Conservation (phyloP, 2,329 filamentous ascomycete genomes). For the Exophiala viscosa region DNA sequence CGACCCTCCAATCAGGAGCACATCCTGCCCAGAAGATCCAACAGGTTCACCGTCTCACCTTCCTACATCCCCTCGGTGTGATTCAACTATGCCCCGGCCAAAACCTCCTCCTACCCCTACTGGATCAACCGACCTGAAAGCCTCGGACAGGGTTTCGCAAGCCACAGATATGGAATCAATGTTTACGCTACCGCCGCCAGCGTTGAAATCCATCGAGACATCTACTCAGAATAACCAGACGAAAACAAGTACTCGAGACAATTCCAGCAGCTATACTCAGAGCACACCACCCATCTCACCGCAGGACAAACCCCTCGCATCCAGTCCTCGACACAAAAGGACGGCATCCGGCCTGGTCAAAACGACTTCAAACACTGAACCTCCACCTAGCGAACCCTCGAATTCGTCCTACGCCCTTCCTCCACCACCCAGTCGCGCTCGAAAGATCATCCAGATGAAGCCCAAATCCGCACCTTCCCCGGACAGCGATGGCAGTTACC, state of each 20-base stretch:
- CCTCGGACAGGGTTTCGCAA: constrained; percentile 50
- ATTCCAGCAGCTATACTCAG: constrained; percentile 42
- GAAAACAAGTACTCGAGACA: constrained; percentile 43
- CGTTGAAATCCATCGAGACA: constrained; percentile 51
- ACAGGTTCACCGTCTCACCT: not conserved
- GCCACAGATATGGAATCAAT: constrained; percentile 54
- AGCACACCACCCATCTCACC: constrained; percentile 28
- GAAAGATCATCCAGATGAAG: constrained; percentile 99
- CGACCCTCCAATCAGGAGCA: no score
- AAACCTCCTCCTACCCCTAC: constrained; percentile 70
- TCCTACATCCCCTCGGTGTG: not conserved
- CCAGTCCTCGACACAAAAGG: constrained; percentile 24
- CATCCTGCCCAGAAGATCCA: no score
- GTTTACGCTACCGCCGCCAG: constrained; percentile 75
- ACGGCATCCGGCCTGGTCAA: constrained; percentile 25
- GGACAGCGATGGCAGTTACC: constrained; percentile 18
- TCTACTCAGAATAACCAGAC: constrained; percentile 43
- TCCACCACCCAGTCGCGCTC: constrained; percentile 82
- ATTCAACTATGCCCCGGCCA: constrained; percentile 58
- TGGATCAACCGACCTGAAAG: constrained; percentile 74
- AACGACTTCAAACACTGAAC: constrained; percentile 21
- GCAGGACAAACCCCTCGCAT: constrained; percentile 29
- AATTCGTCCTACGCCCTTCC: constrained; percentile 75
- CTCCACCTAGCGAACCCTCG: constrained; percentile 32
- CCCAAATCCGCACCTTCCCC: constrained; percentile 48